Percentiles rank a stretch among this genome's conserved stretches.
Conservation (phyloP, 768 basidiomycete genomes). For the Stropharia rugosoannulata region DNA sequence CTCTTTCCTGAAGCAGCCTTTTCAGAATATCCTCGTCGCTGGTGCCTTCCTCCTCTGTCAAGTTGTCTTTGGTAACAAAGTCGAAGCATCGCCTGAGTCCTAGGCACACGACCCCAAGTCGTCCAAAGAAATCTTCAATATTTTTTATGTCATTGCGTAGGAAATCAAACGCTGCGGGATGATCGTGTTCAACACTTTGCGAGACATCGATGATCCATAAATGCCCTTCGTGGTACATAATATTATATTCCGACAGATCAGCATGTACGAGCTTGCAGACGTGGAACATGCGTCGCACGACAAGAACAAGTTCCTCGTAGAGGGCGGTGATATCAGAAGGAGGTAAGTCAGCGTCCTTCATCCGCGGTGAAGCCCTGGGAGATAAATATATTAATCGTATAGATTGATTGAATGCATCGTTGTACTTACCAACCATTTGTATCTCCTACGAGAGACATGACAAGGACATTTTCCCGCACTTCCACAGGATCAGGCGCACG, state of each 20-base stretch:
- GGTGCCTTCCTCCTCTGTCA: conserved; percentile 31
- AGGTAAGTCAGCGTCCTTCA: conserved; percentile 79
- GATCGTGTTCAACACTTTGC: conserved; percentile 98
- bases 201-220: conserved; percentile 97
- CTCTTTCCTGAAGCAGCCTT: conserved; percentile 46
- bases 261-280: conserved; percentile 94
- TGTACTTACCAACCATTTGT: conserved; percentile 71
- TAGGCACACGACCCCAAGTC: conserved; percentile 71
- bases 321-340: conserved; percentile 51
- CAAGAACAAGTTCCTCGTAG: conserved; percentile 79
- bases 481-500: conserved; percentile 88
- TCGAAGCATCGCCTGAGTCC: conserved; percentile 86
- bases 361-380: conserved; percentile 83
- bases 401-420: conserved; percentile 1
- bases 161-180: conserved; percentile 95
- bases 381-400: not conserved
- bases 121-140: conserved; percentile 87
- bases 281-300: conserved; percentile 83
- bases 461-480: conserved; percentile 94
- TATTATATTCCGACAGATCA: conserved; percentile 97
- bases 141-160: conserved; percentile 90
- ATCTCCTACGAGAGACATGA: conserved; percentile 91
- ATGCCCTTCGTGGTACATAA: conserved; percentile 81
- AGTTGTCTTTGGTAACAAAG: conserved; percentile 69
- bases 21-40: conserved; percentile 35